Conservation (phyloP, 129 eudicot species). For the Kitagawia praeruptora region DNA sequence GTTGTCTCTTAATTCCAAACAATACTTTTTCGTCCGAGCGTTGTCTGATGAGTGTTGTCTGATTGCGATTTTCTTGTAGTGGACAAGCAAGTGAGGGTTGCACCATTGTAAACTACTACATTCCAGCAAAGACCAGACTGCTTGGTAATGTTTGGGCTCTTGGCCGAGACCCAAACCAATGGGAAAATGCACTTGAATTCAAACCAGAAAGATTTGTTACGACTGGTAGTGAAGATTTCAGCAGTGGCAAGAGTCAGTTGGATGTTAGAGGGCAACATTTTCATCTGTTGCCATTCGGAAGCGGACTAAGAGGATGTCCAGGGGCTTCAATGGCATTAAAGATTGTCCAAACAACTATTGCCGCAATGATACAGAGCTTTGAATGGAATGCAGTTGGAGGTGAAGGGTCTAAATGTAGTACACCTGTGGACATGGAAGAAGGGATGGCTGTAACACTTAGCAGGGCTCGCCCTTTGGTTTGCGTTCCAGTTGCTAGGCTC, state of each 20-base stretch:
- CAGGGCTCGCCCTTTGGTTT: not conserved
- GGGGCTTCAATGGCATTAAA: not conserved
- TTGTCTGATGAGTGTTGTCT: no score
- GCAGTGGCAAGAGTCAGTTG: not conserved
- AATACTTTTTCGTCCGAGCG: no score
- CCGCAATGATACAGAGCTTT: not conserved
- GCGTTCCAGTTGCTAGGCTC: not conserved
- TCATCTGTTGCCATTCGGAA: not conserved
- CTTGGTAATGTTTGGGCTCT: slow-evolving; percentile 11
- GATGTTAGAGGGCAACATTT: not conserved
- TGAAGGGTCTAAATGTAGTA: not conserved
- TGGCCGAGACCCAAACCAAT: slow-evolving; percentile 6
- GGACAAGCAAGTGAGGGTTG: slow-evolving; percentile 6
- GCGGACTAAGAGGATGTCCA: slow-evolving; percentile 3
- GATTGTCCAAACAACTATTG: not conserved
- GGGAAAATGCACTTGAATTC: slow-evolving; percentile 16
- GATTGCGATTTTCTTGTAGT: no score
- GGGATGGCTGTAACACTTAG: not conserved
- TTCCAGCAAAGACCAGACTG: slow-evolving; percentile 9
- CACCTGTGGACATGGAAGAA: not conserved
- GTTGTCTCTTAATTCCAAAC: no score
- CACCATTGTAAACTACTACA: slow-evolving; percentile 4
- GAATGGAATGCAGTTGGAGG: not conserved
- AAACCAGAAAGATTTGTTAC: slow-evolving; percentile 9
- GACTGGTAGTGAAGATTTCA: not conserved